Base-by-base conservation (phyloP, 2,329 filamentous ascomycete genomes). In the Mycosphaerella sp. region DNA sequence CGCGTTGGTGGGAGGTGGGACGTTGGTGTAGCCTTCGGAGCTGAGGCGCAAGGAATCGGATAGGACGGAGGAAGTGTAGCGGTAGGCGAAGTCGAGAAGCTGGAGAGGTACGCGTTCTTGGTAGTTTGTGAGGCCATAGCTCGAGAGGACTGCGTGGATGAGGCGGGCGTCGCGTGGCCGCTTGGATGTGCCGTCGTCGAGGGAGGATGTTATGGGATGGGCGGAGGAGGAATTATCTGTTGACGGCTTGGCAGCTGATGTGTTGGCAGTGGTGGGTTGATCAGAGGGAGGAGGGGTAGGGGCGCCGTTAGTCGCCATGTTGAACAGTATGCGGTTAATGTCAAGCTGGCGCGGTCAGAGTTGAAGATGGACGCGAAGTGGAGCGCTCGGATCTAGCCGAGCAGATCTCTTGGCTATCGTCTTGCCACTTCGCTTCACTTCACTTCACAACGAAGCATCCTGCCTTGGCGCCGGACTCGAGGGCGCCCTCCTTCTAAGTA, bases 61-160 rank as follows among this genome's bases (percentile, higher is more conserved):
- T 16, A 90, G 80, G 32, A 90, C 76, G 51, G 80, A 78, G 1
- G 81, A 82, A 8, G 85, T 87, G 75, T 89, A 87, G 34, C 87
- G 82, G 77, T 93, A 93, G 43, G 87, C 86, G 66, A 91, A 91
- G 73, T 93, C 87, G 67, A 93, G 82, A 43, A 93, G 82, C 52
- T 90, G 82, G 0, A 91, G 79, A 0, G 87, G 87, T 1, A 93
- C 87, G 63, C 87, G 86, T 68, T 86, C 81, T 68, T 91, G 87
- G 75, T 89, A 93, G 36, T 84, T 78, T 4, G 84, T 83, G 8
- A 91, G 86, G 64, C 87, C 87, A 62, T 89, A 84, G 6, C 85
- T 85, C 16, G 84, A 84, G 43, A 93, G 81, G 45, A 93, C 79
- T 14, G 90, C 80, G 71, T 91, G 87, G 62, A 93, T 81, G 12